Evolutionary conservation across 2,329 filamentous ascomycete species (phyloP).

Genomic region (Claviceps maximensis): DNA sequence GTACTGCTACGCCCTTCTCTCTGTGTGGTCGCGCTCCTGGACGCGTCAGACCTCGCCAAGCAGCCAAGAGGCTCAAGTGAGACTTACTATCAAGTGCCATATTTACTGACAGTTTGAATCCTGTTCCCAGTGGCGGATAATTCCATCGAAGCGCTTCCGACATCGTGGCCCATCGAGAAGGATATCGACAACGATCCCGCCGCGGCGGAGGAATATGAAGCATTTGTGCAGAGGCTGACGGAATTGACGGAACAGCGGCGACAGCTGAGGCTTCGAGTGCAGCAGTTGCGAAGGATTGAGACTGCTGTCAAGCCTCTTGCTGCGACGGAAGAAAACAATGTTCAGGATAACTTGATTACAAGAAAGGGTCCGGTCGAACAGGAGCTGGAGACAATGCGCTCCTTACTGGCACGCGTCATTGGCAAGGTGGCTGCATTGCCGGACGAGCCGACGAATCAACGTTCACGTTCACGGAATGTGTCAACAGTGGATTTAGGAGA

Average conservation of each 20-base stretch:
- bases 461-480: constrained; percentile 2
- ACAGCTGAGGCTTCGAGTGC: constrained; percentile 26
- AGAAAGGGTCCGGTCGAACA: constrained; percentile 50
- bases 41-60: too few relatives aligned
- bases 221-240: constrained; percentile 34
- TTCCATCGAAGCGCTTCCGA: constrained; percentile 33
- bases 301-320: constrained; percentile 32
- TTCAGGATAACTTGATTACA: constrained; percentile 56
- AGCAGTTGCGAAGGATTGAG: constrained; percentile 34
- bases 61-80: too few relatives aligned
- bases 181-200: constrained; percentile 24
- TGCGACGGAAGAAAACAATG: constrained; percentile 15
- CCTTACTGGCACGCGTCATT: constrained; percentile 46
- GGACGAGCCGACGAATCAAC: constrained; percentile 6
- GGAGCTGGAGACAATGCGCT: constrained; percentile 53
- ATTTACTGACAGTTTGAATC: background rate
- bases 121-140: constrained; percentile 23
- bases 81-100: background rate
- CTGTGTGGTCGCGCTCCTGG: constrained; percentile 4
- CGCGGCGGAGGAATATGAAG: constrained; percentile 38
- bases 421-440: constrained; percentile 34
- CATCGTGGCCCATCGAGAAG: constrained; percentile 31
- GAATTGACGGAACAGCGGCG: constrained; percentile 30
- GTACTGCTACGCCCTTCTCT: constrained; percentile 14
- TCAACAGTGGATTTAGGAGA: constrained; percentile 18